A percentile compares a stretch with the other conserved stretches of the same genome.
Conservation (phyloP, 768 basidiomycete species). For the Roridomyces roridus region DNA sequence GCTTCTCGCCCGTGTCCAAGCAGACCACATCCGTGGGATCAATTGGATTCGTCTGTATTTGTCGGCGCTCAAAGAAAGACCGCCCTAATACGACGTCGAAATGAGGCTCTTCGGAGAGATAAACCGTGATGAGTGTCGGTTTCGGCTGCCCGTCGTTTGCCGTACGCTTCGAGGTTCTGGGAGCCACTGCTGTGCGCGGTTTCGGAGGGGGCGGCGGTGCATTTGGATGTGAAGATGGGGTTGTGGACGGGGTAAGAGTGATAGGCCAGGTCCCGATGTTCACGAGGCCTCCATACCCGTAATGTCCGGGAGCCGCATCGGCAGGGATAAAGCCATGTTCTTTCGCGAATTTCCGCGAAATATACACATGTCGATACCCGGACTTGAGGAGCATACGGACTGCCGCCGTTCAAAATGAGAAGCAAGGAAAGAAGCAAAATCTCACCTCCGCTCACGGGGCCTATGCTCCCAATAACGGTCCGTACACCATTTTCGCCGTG, state of each 20-base stretch:
- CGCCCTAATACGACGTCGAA: slow-evolving; percentile 95
- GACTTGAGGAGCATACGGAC: slow-evolving; percentile 94
- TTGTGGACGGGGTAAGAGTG: slow-evolving; percentile 58
- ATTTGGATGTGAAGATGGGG: slow-evolving; percentile 38
- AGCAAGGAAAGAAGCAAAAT: slow-evolving; percentile 6
- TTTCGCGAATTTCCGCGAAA: slow-evolving; percentile 91
- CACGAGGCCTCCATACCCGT: slow-evolving; percentile 91
- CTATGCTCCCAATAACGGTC: slow-evolving; percentile 90
- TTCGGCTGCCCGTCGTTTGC: slow-evolving; percentile 34
- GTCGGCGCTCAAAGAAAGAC: slow-evolving; percentile 81
- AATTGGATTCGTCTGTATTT: slow-evolving; percentile 78
- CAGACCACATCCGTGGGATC: slow-evolving; percentile 93
- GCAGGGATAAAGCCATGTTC: slow-evolving; percentile 87
- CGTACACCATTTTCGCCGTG: slow-evolving; percentile 92
- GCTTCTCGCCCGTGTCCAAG: slow-evolving; percentile 89
- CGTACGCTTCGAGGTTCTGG: slow-evolving; percentile 16
- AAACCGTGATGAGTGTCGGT: slow-evolving; percentile 65
- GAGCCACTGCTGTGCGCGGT: slow-evolving; percentile 1
- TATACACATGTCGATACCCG: slow-evolving; percentile 93
- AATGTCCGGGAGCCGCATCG: slow-evolving; percentile 87
- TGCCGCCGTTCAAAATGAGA: too few relatives aligned
- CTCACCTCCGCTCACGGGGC: slow-evolving; percentile 86
- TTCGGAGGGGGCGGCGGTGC: slow-evolving; percentile 29
- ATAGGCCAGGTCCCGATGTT: slow-evolving; percentile 90
- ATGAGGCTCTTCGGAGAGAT: slow-evolving; percentile 92